Conservation (phyloP, 306 rosid genomes). For the Purshia tridentata region DNA sequence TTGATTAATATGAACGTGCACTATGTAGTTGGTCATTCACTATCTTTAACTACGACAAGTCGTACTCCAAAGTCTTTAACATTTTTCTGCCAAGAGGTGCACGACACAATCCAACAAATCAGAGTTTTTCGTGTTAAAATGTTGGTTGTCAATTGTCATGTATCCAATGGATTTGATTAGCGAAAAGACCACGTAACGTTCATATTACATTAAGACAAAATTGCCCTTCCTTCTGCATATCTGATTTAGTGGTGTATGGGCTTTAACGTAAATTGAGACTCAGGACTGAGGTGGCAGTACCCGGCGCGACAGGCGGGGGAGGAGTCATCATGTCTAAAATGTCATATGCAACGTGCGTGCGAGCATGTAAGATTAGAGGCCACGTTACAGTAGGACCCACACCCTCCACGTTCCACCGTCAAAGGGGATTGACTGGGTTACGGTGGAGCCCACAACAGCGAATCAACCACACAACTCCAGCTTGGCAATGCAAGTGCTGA, state of each 20-base stretch:
- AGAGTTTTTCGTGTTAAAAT: not conserved
- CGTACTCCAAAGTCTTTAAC: not conserved
- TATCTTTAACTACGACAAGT: not conserved
- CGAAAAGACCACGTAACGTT: slow-evolving; percentile 30
- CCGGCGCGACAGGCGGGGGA: slow-evolving; percentile 36
- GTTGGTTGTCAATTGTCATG: slow-evolving; percentile 4
- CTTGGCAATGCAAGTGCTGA: not conserved
- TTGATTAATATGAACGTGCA: not conserved
- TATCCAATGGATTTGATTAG: slow-evolving; percentile 11
- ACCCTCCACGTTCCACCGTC: slow-evolving; percentile 35
- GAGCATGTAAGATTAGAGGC: slow-evolving; percentile 10
- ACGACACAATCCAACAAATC: not conserved
- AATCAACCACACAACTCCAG: slow-evolving; percentile 34
- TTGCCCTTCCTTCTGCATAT: not conserved
- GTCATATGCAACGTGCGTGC: slow-evolving; percentile 33
- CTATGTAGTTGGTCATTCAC: slow-evolving; percentile 14
- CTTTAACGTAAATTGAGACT: not conserved
- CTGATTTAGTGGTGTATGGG: not conserved
- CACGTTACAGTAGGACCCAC: slow-evolving; percentile 47
- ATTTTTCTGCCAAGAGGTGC: not conserved
- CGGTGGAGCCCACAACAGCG: slow-evolving; percentile 42
- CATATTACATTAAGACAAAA: not conserved
- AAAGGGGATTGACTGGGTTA: slow-evolving; percentile 34
- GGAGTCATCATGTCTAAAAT: not conserved
- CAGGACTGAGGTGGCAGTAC: slow-evolving; percentile 26